phyloP scores from a whole-genome alignment of 176 grass and related monocot genomes.

The Bolboschoenus planiculmis region DNA sequence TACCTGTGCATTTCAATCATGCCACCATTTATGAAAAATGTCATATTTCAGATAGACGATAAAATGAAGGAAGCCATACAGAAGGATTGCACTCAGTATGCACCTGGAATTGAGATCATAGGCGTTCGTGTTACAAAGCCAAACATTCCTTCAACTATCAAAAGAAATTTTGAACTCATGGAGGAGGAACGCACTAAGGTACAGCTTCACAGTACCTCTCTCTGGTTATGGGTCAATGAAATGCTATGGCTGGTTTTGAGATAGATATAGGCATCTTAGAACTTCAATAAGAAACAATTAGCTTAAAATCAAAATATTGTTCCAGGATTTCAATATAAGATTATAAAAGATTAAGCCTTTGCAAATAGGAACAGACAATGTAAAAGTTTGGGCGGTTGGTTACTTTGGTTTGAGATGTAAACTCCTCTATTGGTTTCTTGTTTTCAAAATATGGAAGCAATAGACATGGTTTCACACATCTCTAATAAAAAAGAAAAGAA shows the following conservation, averaged over 20 bases:
- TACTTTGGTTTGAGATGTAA: neutral
- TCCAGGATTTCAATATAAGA: neutral
- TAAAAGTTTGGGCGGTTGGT: neutral
- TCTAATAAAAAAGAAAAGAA: neutral
- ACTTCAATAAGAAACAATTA: neutral
- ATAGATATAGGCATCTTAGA: neutral
- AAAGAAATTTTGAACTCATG: slow-evolving; percentile 96
- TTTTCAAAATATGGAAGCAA: neutral
- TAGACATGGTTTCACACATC: neutral
- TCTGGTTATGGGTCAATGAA: neutral
- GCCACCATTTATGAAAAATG: neutral
- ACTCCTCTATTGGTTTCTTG: neutral
- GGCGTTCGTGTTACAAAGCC: slow-evolving; percentile 92
- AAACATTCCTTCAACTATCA: slow-evolving; percentile 80
- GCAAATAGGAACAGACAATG: neutral
- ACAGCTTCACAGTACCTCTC: neutral
- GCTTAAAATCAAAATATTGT: neutral
- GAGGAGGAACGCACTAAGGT: slow-evolving; percentile 99
- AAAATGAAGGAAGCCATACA: slow-evolving; percentile 99
- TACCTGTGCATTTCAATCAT: neutral
- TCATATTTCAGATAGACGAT: slow-evolving; percentile 74
- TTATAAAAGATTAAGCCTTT: neutral
- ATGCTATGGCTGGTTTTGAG: neutral
- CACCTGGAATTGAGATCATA: slow-evolving; percentile 97
- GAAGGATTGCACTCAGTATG: slow-evolving; percentile 87